Base-by-base conservation (phyloP, 2,329 filamentous ascomycete species). In the Stachybotrys chartarum region DNA sequence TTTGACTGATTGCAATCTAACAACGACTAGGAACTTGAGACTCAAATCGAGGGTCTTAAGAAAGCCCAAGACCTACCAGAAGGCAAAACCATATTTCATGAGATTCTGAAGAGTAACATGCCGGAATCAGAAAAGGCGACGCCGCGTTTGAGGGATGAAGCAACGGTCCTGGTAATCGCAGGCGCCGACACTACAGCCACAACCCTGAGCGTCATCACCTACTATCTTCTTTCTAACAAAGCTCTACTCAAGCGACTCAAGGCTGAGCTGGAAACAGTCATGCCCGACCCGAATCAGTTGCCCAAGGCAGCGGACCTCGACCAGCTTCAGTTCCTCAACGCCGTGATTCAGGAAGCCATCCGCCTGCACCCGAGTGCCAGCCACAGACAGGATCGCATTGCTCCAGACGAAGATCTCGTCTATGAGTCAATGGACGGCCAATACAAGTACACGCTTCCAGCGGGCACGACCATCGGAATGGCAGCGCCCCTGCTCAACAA, bases 311-410 rank as follows among this genome's bases (percentile, higher is more conserved):
- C 51, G 10, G 59, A 64, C 7, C 58, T 74, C 12, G 66, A 71
- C 52, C 57, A 61, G 35, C 55, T 75, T 1, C 67, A 69, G 0
- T 75, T 70, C 52, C 65, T 79, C 4, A 68, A 69, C 5, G 73
- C 72, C 1, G 58, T 71, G 11, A 66, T 75, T 8, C 62, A 65
- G 39, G 74, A 76, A 57, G 61, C 68, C 0, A 57, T 78, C 7
- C 71, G 77, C 4, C 54, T 78, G 3, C 71, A 72, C 16, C 74
- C 72, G 8, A 72, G 70, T 1, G 67, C 72, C 0, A 59, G 61
- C 45, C 64, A 47, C 62, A 58, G 59, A 54, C 68, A 62, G 58
- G 66, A 54, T 55, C 70, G 59, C 53, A 65, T 59, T 56, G 67
- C 58, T 3, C 67, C 68, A 4, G 63, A 70, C 42, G 64, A 63